Percentiles rank a stretch among this genome's conserved stretches.
Conservation (phyloP, 345 rosid genomes). For the Ceriops zippeliana region DNA sequence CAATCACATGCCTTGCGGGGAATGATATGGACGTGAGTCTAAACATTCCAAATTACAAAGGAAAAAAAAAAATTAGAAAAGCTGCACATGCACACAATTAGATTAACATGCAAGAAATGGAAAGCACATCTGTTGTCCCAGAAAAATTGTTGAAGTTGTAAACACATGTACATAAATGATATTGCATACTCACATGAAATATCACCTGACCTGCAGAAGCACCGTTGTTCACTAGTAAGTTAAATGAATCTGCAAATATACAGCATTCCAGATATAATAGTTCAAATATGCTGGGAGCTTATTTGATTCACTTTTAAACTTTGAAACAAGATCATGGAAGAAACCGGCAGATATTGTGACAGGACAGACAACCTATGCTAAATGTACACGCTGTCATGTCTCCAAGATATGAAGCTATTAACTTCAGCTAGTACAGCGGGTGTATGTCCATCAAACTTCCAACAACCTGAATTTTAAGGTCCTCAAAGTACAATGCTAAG, state of each 20-base stretch:
- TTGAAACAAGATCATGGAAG: background rate
- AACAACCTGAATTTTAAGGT: too few relatives aligned
- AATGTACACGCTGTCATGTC: background rate
- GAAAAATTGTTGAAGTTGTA: background rate
- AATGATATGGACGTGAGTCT: constrained; percentile 96
- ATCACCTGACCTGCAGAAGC: constrained; percentile 95
- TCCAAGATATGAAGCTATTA: too few relatives aligned
- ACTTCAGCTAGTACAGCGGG: too few relatives aligned
- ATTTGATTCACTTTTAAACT: background rate
- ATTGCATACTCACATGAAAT: constrained; percentile 61
- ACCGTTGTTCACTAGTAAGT: constrained; percentile 88
- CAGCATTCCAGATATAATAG: background rate
- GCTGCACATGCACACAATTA: background rate
- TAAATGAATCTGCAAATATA: constrained; percentile 72
- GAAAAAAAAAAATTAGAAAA: constrained; percentile 4
- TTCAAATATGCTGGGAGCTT: background rate
- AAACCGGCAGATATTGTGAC: background rate
- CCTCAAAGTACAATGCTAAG: too few relatives aligned
- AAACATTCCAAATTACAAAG: constrained; percentile 22
- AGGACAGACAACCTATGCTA: background rate
- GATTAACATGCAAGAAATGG: background rate
- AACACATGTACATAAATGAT: too few relatives aligned
- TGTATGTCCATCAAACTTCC: too few relatives aligned
- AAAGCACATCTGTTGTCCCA: background rate
- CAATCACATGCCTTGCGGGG: constrained; percentile 81